Percentiles rank a stretch among this genome's conserved stretches.
Conservation (phyloP, 495 filamentous ascomycete genomes). For the Pyrenula massariospora region DNA sequence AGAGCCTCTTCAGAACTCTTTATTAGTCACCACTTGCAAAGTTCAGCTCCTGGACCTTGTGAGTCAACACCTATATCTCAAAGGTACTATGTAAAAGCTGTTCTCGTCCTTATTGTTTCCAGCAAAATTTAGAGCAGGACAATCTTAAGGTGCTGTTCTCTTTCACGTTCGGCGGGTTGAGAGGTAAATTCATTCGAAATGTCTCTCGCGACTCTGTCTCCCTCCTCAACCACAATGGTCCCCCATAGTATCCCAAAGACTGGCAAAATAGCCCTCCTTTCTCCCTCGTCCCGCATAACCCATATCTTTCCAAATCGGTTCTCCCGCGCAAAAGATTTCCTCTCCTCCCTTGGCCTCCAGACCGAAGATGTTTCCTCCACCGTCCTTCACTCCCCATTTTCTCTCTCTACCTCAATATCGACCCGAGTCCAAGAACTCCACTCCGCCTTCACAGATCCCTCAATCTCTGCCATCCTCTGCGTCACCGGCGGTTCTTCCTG, state of each 20-base stretch:
- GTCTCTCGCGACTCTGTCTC: not conserved
- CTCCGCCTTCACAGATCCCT: slow-evolving; percentile 4
- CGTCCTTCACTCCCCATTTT: slow-evolving; percentile 6
- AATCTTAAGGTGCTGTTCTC: no score
- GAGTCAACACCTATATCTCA: no score
- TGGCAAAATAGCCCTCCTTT: slow-evolving; percentile 16
- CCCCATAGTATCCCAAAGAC: not conserved
- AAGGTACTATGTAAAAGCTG: no score
- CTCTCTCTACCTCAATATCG: slow-evolving; percentile 12
- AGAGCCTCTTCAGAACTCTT: no score
- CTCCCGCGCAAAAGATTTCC: slow-evolving; percentile 9
- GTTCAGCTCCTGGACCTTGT: no score
- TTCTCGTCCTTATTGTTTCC: no score
- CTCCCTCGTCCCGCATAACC: slow-evolving; percentile 17
- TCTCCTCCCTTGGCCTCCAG: slow-evolving; percentile 8
- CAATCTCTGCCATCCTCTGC: slow-evolving; percentile 15
- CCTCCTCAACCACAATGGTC: not conserved
- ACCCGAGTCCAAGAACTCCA: slow-evolving; percentile 9
- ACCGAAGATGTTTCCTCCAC: slow-evolving; percentile 10
- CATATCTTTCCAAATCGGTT: slow-evolving; percentile 5
- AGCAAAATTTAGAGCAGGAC: no score
- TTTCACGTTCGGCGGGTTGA: no score
- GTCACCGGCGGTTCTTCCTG: slow-evolving; percentile 16
- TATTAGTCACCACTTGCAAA: no score
- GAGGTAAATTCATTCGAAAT: no score